Percentiles rank a stretch among this genome's conserved stretches.
Evolutionary conservation across 2,329 filamentous ascomycete species (phyloP).

Genomic region (Diaporthe nobilis): DNA sequence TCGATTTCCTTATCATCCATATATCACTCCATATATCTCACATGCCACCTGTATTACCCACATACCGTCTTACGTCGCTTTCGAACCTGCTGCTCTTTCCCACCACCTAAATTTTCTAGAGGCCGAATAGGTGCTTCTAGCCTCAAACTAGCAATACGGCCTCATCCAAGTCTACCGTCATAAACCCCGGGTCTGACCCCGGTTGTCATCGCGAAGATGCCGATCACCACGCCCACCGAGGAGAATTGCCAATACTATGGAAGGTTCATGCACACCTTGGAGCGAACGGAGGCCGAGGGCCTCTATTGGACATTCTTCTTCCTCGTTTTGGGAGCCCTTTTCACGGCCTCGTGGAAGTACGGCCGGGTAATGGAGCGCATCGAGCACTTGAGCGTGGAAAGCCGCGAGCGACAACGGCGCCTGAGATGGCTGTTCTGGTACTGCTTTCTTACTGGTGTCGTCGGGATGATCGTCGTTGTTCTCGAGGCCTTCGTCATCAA

Average conservation of each 20-base stretch:
- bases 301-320: constrained; percentile 39
- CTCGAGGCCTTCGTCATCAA: constrained; percentile 69
- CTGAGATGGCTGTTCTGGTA: constrained; percentile 58
- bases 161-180: background rate
- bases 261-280: constrained; percentile 36
- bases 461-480: constrained; percentile 62
- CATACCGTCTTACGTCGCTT: background rate
- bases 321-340: constrained; percentile 35
- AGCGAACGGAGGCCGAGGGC: constrained; percentile 30
- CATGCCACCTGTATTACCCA: background rate
- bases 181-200: constrained; percentile 40
- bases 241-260: constrained; percentile 41
- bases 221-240: constrained; percentile 20
- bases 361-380: constrained; percentile 37
- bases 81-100: background rate
- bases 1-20: background rate
- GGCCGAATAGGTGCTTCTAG: constrained; percentile 14
- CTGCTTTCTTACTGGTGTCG: constrained; percentile 59
- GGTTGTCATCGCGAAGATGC: constrained; percentile 12
- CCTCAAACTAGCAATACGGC: constrained; percentile 12
- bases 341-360: constrained; percentile 39
- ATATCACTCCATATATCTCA: background rate
- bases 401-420: constrained; percentile 52
- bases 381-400: constrained; percentile 24
- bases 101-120: constrained; percentile 42